Evolutionary conservation across 129 eudicot species (phyloP).

Genomic region (Arctium lappa): DNA sequence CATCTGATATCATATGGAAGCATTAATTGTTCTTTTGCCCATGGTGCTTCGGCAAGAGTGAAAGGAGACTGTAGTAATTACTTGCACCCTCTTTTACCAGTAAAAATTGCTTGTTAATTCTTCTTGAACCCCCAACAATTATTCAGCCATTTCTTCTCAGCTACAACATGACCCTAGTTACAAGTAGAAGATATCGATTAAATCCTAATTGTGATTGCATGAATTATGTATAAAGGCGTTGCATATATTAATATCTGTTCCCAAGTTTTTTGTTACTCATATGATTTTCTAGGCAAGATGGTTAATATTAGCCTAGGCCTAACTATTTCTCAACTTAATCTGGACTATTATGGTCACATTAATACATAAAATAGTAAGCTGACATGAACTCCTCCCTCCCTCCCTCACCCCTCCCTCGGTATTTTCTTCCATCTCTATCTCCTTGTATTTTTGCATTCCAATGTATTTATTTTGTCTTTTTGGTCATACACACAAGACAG

Average conservation of each 20-base stretch:
- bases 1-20: background rate
- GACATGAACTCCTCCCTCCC: background rate
- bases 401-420: background rate
- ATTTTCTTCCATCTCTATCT: background rate
- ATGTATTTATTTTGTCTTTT: conserved; percentile 7
- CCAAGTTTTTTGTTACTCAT: background rate
- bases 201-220: background rate
- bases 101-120: background rate
- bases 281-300: background rate
- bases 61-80: background rate
- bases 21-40: background rate
- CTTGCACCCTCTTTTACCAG: background rate
- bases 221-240: background rate
- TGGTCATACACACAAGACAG: conserved; percentile 34
- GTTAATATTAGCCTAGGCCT: background rate
- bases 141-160: too few species aligned
- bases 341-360: background rate
- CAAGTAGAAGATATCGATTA: background rate
- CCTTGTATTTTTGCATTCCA: background rate
- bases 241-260: background rate
- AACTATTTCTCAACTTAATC: background rate
- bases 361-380: background rate
- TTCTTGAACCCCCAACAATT: background rate
- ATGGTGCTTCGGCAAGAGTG: background rate
- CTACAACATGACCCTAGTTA: background rate